A percentile compares a stretch with the other conserved stretches of the same genome.
phyloP scores from a whole-genome alignment of 306 rosid genomes.

The Fagus sylvatica region DNA sequence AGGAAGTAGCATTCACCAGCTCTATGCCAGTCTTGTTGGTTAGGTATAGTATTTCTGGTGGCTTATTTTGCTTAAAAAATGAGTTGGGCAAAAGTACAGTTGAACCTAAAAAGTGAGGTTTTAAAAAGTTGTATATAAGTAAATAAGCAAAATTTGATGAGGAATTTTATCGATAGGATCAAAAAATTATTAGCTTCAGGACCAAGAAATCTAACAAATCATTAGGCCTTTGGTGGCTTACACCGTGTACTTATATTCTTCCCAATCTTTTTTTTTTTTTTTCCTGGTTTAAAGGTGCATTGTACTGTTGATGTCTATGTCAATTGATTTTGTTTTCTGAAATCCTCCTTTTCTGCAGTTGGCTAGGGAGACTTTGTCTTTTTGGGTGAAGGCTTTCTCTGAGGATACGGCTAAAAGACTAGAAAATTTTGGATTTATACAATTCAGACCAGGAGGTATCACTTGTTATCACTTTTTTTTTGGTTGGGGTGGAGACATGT shows the following conservation, averaged over 20 bases:
- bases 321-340: constrained; percentile 13
- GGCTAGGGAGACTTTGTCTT: constrained; percentile 97
- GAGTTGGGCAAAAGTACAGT: no score
- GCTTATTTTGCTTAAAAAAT: no score
- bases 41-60: no score
- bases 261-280: neutral
- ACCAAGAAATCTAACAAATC: neutral
- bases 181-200: neutral
- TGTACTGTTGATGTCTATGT: neutral
- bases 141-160: no score
- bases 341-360: constrained; percentile 50
- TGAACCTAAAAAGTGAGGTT: no score
- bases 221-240: neutral
- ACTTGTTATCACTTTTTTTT: constrained; percentile 20
- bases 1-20: no score
- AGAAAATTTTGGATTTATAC: constrained; percentile 98
- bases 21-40: no score
- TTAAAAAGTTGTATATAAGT: no score
- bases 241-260: neutral
- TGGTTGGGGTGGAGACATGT: constrained; percentile 6
- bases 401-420: constrained; percentile 98
- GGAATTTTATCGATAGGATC: no score
- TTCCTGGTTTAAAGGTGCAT: neutral
- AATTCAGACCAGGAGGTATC: constrained; percentile 98
- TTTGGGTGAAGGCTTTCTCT: constrained; percentile 99